phyloP scores from a whole-genome alignment of 495 filamentous ascomycete genomes.

The Pyronema domesticum region DNA sequence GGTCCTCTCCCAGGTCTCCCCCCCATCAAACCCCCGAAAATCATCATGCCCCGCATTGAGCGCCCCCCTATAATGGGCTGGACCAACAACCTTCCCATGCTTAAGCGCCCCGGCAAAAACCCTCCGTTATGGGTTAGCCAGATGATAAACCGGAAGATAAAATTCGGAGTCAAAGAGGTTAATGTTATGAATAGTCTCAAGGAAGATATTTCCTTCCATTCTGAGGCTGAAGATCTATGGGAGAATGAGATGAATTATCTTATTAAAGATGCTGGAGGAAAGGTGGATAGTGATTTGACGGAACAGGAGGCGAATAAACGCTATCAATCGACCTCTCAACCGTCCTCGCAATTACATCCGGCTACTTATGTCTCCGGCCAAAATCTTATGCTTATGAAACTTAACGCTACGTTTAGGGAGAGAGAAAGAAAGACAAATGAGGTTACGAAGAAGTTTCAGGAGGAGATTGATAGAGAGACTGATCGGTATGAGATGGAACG shows the following conservation, averaged over 20 bases:
- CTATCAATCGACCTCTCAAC: too few relatives aligned
- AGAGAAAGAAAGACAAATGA: background rate
- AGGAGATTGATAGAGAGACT: background rate
- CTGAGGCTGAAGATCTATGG: constrained; percentile 18
- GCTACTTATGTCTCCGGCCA: too few relatives aligned
- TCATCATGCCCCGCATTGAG: too few relatives aligned
- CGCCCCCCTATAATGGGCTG: constrained; percentile 3
- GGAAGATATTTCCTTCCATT: constrained; percentile 9
- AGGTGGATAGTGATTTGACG: background rate
- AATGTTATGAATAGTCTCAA: constrained; percentile 5
- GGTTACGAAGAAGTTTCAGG: background rate
- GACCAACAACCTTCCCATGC: constrained; percentile 11
- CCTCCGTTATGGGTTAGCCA: constrained; percentile 1
- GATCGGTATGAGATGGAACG: background rate
- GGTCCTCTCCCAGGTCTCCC: background rate
- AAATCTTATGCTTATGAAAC: too few relatives aligned
- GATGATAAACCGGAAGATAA: constrained; percentile 14
- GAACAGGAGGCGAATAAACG: background rate
- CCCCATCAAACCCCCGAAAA: background rate
- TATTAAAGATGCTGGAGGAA: background rate
- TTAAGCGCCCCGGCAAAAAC: constrained; percentile 12
- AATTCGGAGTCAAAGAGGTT: constrained; percentile 7
- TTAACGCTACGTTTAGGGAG: too few relatives aligned
- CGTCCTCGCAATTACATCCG: too few relatives aligned
- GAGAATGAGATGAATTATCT: constrained; percentile 5